Evolutionary conservation across 306 rosid genomes (phyloP), one percentile per base, ranked within the genome.

Genomic region (Gynostemma pentaphyllum): DNA sequence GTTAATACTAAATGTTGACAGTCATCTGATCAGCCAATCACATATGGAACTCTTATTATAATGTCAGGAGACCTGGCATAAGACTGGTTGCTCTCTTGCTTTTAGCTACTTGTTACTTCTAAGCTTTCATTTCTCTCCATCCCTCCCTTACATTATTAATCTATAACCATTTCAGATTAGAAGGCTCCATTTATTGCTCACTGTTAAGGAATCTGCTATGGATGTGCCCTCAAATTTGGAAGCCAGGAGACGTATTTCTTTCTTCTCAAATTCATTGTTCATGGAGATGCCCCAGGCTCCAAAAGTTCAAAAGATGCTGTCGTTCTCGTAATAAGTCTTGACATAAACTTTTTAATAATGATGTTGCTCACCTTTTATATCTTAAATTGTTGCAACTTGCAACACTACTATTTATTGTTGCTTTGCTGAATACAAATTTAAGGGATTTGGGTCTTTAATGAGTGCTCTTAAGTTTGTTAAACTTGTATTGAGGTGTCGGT

Each of bases 261-360:
- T 86, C 92, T 92, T 92, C 77, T 82, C 94, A 68, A 92, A 92
- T 71, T 92, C 98, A 0, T 79, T 88, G 83, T 92, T 86, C 81
- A 92, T 92, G 98, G 91, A 86, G 32, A 92, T 92, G 98, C 98
- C 98, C 45, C 41, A 67, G 64, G 90, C 98, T 52, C 98, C 98
- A 67, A 86, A 92, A 92, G 90, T 92, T 76, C 88, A 79, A 59
- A 84, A 88, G 67, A 92, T 92, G 98, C 76, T 92, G 69, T 88
- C 98, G 60, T 92, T 92, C 81, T 88, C 98, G 98, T 92, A 92
- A 75, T 88, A 78, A 67, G 57, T 50, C 34, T 63, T 32, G 52
- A 22, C 36, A 66, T 68, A 1, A 40, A 39, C 41, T 57, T 62
- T 32, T 40, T 30, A 23, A 27, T n/a, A 2, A 50, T 57, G 76